A percentile compares a stretch with the other conserved stretches of the same genome.
Conservation (phyloP, 805 yeast genomes). For the Cyberlindnera saturnus region DNA sequence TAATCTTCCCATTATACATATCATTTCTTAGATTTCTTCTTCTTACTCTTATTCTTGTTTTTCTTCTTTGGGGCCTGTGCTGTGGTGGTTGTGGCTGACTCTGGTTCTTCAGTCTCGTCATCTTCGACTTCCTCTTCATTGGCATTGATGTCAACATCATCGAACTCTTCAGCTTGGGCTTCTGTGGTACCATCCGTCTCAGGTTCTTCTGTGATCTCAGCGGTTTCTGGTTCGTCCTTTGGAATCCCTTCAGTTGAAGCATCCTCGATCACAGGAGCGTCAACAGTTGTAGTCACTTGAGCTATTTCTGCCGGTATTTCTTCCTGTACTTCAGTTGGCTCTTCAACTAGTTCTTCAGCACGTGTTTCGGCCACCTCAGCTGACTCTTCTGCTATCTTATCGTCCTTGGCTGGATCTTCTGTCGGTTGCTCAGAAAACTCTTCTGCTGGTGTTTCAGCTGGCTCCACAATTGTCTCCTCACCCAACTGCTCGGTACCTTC, state of each 20-base stretch:
- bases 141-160: constrained; percentile 10
- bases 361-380: neutral
- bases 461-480: constrained; percentile 1
- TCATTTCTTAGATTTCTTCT: constrained; percentile 12
- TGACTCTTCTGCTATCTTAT: neutral
- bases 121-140: constrained; percentile 1
- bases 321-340: neutral
- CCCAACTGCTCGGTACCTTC: constrained; percentile 4
- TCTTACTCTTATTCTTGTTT: constrained; percentile 30
- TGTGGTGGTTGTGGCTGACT: constrained; percentile 2
- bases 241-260: neutral
- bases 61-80: constrained; percentile 19
- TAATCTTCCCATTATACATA: neutral
- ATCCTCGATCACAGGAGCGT: neutral
- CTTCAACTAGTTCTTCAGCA: neutral
- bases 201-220: neutral
- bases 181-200: neutral
- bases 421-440: too few relatives aligned
- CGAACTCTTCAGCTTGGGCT: constrained; percentile 6
- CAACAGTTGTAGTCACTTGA: neutral
- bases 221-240: neutral
- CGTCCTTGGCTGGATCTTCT: constrained; percentile 10
- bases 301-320: neutral
- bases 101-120: constrained; percentile 4
- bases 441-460: neutral